phyloP scores from a whole-genome alignment of 148 eudicot genomes.

The Amaranthus cruentus region DNA sequence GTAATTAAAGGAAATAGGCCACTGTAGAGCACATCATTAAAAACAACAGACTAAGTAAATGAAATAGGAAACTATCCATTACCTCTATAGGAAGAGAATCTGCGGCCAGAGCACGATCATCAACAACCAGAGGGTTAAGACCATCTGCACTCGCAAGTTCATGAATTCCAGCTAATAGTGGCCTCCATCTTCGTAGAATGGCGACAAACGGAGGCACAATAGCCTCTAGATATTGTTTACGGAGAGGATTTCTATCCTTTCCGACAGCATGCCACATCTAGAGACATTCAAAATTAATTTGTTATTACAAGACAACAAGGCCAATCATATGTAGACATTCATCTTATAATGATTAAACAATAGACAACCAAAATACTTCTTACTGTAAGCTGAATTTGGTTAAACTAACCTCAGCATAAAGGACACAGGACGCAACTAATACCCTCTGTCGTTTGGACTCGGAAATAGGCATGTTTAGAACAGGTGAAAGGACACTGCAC shows the following conservation, averaged over 20 bases:
- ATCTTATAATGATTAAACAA: conserved; percentile 2
- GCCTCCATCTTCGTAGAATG: conserved; percentile 91
- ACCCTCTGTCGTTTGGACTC: conserved; percentile 98
- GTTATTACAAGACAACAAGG: background rate
- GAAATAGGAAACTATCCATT: conserved; percentile 9
- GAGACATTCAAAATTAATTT: conserved; percentile 14
- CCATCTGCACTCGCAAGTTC: conserved; percentile 91
- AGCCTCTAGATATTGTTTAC: conserved; percentile 87
- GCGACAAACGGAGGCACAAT: conserved; percentile 93
- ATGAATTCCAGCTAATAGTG: conserved; percentile 90
- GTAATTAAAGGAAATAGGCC: background rate
- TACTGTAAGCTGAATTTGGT: background rate
- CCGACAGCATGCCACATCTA: conserved; percentile 95
- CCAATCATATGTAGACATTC: conserved; percentile 3
- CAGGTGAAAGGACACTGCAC: conserved; percentile 94
- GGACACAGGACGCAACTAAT: conserved; percentile 82
- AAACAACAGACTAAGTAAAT: background rate
- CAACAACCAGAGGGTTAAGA: conserved; percentile 76
- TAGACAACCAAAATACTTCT: conserved; percentile 9
- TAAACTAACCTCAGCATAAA: conserved; percentile 89
- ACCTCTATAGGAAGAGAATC: conserved; percentile 96
- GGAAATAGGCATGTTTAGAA: conserved; percentile 85
- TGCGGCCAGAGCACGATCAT: conserved; percentile 87
- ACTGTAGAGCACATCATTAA: background rate
- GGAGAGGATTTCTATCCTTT: conserved; percentile 69